Evolutionary conservation across 1,139 yeast species (phyloP), one percentile per base, ranked within the genome.

Genomic region (Protomyces arabidopsidicola): DNA sequence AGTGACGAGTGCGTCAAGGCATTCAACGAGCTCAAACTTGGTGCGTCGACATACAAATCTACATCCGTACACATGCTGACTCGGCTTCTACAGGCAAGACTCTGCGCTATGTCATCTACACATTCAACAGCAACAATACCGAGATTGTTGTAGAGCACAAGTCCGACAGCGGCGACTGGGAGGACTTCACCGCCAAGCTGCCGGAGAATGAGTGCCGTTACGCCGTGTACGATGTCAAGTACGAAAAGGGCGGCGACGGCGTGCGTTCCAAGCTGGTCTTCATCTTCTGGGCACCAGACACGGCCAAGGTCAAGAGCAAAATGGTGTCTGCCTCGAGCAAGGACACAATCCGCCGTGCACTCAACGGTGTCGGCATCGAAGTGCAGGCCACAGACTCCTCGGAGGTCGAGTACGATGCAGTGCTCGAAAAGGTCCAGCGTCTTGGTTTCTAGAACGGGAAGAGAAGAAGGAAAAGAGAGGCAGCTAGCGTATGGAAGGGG

Each of bases 261-360:
- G 90, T 90, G 82, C 88, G 82, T 68, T 68, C 64, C 57, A 65
- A 65, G 65, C 65, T 65, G n/a, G 55, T 54, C 48, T 65, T 65
- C 53, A 57, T 62, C 57, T 53, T 54, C 45, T 65, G 99, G 99
- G 86, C 97, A 68, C 98, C 98, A 73, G 98, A 95, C 76, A 88
- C 95, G 68, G 97, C 98, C 63, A 90, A 95, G 68, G 85, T 95
- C 73, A 88, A 74, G 72, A 77, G 95, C 72, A 93, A 93, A 87
- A 95, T 93, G 98, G 88, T 91, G 68, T 91, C 90, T 81, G 98
- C 99, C 60, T 85, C 97, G 10, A 91, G 98, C 68, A 91, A 90
- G 81, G 98, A 93, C 73, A 96, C 98, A 63, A 84, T 93, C 75
- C 93, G 98, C 83, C 90, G 96, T 79, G 93, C 98, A 57, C 83